Evolutionary conservation across 768 basidiomycete genomes (phyloP), one percentile per base, ranked within the genome.

Genomic region (Infundibulicybe gibba): DNA sequence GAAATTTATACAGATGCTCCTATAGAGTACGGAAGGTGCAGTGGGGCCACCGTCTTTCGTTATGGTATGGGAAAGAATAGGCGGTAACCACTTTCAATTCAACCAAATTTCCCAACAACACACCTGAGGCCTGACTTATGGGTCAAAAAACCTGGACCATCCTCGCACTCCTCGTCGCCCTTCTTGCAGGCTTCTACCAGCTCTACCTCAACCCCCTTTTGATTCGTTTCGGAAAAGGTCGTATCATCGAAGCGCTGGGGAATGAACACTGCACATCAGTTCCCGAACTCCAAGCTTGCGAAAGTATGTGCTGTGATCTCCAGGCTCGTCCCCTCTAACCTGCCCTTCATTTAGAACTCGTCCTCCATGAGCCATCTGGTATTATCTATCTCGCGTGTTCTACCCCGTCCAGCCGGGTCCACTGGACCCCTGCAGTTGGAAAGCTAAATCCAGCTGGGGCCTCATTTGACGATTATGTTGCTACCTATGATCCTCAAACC

Each of bases 341-440:
- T 48, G 13, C 37, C 44, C 19, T 17, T 40, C 11, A 15, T 20
- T 6, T 50, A 86, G 83, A 85, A 57, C 57, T 78, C 21, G 71
- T 81, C 3, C 63, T 84, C n/a, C 82, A 84, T 47, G 69, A 76
- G 40, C 70, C 78, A 0, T 70, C 71, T 1, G 83, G 83, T 20
- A 53, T 79, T 17, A 40, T 87, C 11, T 87, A 80, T 54, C 70
- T 85, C 6, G 81, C 85, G 9, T 87, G 85, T 54, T 83, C 83
- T 2, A 73, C 71, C 0, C 76, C 67, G 1, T 58, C 52, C 10
- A 73, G 65, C 31, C 75, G 83, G 17, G 51, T 61, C 0, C 64
- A 68, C 33, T 87, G 84, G 84, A 65, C 64, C 0, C 85, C 84
- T 12, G 55, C 73, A 2, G 39, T 71, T 2, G 45, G 40, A 2